Evolutionary conservation across 176 grass and related monocot genomes (phyloP), one percentile per base, ranked within the genome.

Genomic region (Oryza nivara): DNA sequence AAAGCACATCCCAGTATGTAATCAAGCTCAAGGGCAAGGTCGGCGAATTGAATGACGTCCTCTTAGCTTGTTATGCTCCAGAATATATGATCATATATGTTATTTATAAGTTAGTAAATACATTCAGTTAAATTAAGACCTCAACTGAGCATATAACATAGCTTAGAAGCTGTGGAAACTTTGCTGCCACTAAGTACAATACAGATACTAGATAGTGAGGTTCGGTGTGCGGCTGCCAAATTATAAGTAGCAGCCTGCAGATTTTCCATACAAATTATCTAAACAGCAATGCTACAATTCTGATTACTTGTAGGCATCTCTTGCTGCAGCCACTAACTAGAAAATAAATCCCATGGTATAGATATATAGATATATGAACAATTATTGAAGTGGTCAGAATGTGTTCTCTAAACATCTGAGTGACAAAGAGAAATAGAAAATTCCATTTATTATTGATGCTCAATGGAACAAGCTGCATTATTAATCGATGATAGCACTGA

Each of bases 401-500:
- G 45, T 73, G 11, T 6, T 52, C 72, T 16, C 28, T 75, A 75
- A 41, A 7, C 40, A 41, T 44, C 43, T 44, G 41, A 43, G 2
- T 44, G 43, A 44, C 9, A 44, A 5, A 38, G 7, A 58, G 20
- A 58, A 58, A 19, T 58, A 58, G 67, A 47, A 47, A 54, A 9
- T 6, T 23, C 8, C 73, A 44, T 48, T 11, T 26, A 60, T 14
- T 43, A 48, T 35, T 8, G 6, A 36, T 11, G 19, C 36, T 32
- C 47, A 46, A 35, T 23, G 47, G 58, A 45, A 20, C 17, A 20
- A 78, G 67, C 17, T 70, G 68, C 11, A 84, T 70, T 10, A 35
- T 75, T 76, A 70, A 52, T 70, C 17, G 34, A 77, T 77, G 23
- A 63, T 40, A 81, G 64, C 32, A 84, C 85, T 52, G 25, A 94